Evolutionary conservation across 2,329 filamentous ascomycete species (phyloP).

Genomic region (Pseudogymnoascus sp.): DNA sequence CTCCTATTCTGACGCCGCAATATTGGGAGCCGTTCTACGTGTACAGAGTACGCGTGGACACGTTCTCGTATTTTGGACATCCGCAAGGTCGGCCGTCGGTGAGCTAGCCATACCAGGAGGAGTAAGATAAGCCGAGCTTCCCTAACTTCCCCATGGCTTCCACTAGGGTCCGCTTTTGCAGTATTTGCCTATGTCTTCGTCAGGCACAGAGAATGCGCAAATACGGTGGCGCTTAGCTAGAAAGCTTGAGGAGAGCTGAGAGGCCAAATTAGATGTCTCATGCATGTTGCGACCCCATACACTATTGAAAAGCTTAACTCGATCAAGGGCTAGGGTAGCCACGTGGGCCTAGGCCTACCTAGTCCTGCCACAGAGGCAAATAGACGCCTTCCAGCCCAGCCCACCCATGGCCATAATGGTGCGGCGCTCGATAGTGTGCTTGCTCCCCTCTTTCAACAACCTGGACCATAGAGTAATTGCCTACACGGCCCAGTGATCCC

Average conservation of each 20-base stretch:
- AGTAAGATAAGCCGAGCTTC: not conserved
- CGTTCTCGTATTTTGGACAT: conserved; percentile 1
- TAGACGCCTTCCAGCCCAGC: not conserved
- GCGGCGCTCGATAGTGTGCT: not conserved
- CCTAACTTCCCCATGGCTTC: not conserved
- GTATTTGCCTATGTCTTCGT: not conserved
- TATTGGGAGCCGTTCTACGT: not conserved
- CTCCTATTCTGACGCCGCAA: not conserved
- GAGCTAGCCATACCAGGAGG: not conserved
- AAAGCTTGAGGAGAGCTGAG: not conserved
- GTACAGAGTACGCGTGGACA: not conserved
- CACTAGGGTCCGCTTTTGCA: not conserved
- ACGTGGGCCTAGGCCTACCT: not conserved
- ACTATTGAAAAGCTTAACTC: not conserved
- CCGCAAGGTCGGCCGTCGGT: not conserved
- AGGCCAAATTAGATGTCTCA: not conserved
- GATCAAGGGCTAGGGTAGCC: not conserved
- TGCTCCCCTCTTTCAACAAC: not conserved
- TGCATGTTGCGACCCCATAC: not conserved
- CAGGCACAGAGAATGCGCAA: not conserved
- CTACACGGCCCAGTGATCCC: not conserved
- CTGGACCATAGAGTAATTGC: not conserved
- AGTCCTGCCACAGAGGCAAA: not conserved
- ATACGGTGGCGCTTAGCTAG: not conserved
- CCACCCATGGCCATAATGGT: not conserved